These are phyloP conservation scores for Inga leiocalycina DNA, from an alignment of 306 rosid species.

Conservation along the genomic window DNA sequence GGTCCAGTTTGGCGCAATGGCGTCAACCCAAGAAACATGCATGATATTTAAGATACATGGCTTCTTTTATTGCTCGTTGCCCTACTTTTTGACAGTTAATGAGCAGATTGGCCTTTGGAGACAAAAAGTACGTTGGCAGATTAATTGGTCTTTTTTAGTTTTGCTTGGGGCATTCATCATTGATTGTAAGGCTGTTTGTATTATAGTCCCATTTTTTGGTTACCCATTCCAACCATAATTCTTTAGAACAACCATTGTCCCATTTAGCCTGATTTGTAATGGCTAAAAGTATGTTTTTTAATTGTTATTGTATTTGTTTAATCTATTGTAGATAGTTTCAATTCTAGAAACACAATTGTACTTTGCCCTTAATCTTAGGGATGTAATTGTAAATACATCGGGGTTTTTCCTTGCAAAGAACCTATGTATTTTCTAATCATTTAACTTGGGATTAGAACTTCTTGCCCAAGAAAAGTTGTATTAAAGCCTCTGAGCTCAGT, in stretches of 20 bases:
- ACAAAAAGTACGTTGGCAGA: conserved; percentile 34
- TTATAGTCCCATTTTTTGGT: conserved; percentile 49
- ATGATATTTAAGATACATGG: conserved; percentile 51
- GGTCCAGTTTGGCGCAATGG: conserved; percentile 65
- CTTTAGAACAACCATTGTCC: conserved; percentile 40
- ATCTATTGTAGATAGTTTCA: neutral
- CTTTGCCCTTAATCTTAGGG: neutral
- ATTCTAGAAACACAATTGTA: neutral
- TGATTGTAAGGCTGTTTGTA: conserved; percentile 33
- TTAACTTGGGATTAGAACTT: no score
- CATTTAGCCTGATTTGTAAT: neutral
- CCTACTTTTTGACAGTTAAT: conserved; percentile 30
- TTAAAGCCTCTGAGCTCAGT: no score
- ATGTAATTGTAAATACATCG: neutral
- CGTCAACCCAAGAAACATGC: conserved; percentile 77
- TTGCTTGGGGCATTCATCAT: conserved; percentile 34
- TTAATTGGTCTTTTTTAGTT: conserved; percentile 28
- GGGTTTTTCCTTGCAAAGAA: neutral
- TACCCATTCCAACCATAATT: conserved; percentile 63
- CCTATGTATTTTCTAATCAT: neutral
- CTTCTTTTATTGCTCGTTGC: neutral
- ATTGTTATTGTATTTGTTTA: neutral
- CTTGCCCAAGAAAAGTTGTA: no score
- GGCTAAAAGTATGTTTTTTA: neutral
- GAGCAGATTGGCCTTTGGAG: conserved; percentile 30